These are phyloP conservation scores for Fusarium avenaceum DNA, from an alignment of 2,329 filamentous ascomycete genomes.

Conservation along the genomic window DNA sequence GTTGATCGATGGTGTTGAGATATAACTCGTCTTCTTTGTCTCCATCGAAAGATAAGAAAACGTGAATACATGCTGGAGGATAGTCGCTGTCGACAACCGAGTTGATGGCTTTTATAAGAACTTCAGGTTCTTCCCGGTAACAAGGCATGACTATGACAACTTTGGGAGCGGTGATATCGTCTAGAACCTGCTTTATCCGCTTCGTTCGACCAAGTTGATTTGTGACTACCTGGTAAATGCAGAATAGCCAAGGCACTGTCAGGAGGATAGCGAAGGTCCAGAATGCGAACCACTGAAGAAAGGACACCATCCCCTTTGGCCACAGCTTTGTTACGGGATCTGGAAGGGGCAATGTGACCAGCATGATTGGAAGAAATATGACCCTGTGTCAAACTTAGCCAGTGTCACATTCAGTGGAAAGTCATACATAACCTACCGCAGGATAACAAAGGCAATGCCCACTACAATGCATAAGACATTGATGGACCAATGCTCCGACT, in stretches of 20 bases:
- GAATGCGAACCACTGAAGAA: conserved; percentile 95
- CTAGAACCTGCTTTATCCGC: conserved; percentile 84
- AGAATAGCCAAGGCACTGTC: conserved; percentile 91
- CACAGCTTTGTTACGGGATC: conserved; percentile 78
- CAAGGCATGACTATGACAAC: conserved; percentile 97
- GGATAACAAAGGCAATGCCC: conserved; percentile 76
- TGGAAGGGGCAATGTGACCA: conserved; percentile 90
- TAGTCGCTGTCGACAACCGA: conserved; percentile 96
- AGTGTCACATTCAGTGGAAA: neutral
- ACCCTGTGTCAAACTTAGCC: conserved; percentile 61
- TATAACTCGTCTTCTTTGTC: conserved; percentile 91
- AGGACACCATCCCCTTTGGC: conserved; percentile 74
- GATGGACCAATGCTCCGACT: conserved; percentile 90
- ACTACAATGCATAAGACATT: conserved; percentile 82
- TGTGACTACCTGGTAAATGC: conserved; percentile 90
- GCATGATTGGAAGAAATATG: conserved; percentile 93
- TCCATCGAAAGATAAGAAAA: conserved; percentile 96
- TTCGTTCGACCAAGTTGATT: conserved; percentile 86
- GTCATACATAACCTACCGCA: conserved; percentile 70
- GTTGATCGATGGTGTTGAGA: conserved; percentile 84
- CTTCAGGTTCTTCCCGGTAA: conserved; percentile 89
- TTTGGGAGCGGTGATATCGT: conserved; percentile 89
- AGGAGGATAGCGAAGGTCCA: conserved; percentile 90
- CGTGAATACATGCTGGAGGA: conserved; percentile 89
- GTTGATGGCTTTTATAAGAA: conserved; percentile 87